Percentiles rank a stretch among this genome's conserved stretches.
Conservation (phyloP, 2,329 filamentous ascomycete genomes). For the Claviceps sp. region DNA sequence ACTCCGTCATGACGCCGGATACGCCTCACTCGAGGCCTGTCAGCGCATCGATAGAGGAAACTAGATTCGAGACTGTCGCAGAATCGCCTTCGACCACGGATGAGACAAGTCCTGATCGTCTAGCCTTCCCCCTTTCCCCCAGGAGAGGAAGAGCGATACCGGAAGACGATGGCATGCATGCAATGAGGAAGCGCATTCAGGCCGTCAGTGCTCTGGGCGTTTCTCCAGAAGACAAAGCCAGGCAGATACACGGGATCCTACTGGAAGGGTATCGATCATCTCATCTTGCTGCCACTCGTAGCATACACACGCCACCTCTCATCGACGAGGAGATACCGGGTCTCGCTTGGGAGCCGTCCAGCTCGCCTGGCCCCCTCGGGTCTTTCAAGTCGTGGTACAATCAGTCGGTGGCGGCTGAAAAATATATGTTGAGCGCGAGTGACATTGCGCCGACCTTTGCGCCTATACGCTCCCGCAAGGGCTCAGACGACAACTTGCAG, state of each 20-base stretch:
- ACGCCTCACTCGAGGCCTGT: constrained; percentile 16
- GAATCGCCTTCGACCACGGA: constrained; percentile 11
- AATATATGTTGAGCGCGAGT: constrained; percentile 39
- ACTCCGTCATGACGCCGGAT: constrained; percentile 11
- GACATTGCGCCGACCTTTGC: constrained; percentile 58
- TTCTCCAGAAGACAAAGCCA: constrained; percentile 51
- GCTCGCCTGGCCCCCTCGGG: constrained; percentile 33
- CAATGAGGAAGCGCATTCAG: constrained; percentile 53
- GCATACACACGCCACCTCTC: constrained; percentile 3
- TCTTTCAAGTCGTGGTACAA: constrained; percentile 47
- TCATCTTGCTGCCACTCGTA: constrained; percentile 4
- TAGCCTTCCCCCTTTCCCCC: constrained; percentile 19
- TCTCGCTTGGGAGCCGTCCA: constrained; percentile 25
- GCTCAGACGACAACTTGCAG: constrained; percentile 31
- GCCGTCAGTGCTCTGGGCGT: constrained; percentile 50
- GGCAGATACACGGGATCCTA: constrained; percentile 56
- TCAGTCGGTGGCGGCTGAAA: constrained; percentile 22
- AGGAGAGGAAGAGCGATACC: constrained; percentile 34
- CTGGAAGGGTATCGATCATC: constrained; percentile 50
- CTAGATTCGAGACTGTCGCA: constrained; percentile 17
- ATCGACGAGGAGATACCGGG: constrained; percentile 11
- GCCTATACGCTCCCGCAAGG: constrained; percentile 33
- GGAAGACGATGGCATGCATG: constrained; percentile 67
- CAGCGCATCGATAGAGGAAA: constrained; percentile 22
- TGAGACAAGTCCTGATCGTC: constrained; percentile 17